Base-by-base conservation (phyloP, 2,329 filamentous ascomycete species). In the Hymenoscyphus albidus region DNA sequence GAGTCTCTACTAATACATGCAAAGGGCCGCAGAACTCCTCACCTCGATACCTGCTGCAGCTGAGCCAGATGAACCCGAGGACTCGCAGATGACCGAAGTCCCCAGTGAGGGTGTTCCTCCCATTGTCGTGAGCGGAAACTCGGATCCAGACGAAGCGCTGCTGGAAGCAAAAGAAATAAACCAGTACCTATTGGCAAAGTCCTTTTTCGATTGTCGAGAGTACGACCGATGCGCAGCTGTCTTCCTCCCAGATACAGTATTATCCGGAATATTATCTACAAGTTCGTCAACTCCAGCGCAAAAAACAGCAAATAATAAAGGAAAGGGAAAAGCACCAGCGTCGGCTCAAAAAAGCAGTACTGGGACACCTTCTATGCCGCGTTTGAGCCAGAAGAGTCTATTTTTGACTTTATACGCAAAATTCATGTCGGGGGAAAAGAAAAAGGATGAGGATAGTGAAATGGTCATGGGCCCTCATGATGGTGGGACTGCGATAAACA, bases 391-490 rank as follows among this genome's bases (percentile, higher is more conserved):
- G 76, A 96, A 94, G 78, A 93, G 94, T 61, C 78, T 98, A 22
- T 99, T 99, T 74, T 82, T 99, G 12, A 90, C 93, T 0, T 81
- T 98, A 3, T 99, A 99, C 73, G 92, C 95, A 56, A 96, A 94
- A 74, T 93, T 93, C 74, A 85, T 98, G 68, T 90, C 93, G 0
- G 95, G 95, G 1, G 95, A 99, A 81, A 97, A 98, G 81, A 88
- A 92, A 69, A 97, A 94, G 77, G 92, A 97, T 72, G 95, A 99
- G 77, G 94, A 98, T 64, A 92, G 91, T 27, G 95, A 99, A 78
- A 97, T 97, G 90, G 91, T 99, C 60, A 87, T 98, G 78, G 95
- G 95, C 0, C 94, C 95, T 1, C 88, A 93, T 65, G 95, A 99
- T 77, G 88, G 92, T 14, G 93, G 93, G 1, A 88, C 88, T 39